A percentile compares a stretch with the other conserved stretches of the same genome.
Conservation (phyloP, 2,329 filamentous ascomycete genomes). For the Ophiostoma triangulosporum region DNA sequence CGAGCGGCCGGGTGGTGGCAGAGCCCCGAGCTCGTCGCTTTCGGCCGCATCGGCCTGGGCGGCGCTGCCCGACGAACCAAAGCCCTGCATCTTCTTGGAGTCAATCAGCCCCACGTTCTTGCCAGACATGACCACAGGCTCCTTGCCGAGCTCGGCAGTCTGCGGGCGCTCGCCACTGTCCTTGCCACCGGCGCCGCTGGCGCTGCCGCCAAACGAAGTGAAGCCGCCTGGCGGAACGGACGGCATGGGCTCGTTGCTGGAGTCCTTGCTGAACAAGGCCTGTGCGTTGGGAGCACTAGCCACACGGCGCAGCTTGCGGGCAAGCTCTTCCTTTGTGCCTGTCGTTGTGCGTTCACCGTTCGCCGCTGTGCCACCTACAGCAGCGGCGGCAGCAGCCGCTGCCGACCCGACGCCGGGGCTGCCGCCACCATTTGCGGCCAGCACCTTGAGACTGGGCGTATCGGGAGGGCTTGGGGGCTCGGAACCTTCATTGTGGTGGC, state of each 20-base stretch:
- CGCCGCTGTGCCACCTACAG: conserved; percentile 15
- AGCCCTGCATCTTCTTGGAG: conserved; percentile 25
- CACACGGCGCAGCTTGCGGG: conserved; percentile 81
- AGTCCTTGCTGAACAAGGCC: conserved; percentile 59
- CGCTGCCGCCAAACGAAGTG: not conserved
- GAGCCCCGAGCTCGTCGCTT: conserved; percentile 41
- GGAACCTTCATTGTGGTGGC: conserved; percentile 89
- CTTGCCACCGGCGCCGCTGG: conserved; percentile 2
- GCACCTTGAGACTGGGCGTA: conserved; percentile 65
- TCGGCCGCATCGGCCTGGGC: conserved; percentile 21
- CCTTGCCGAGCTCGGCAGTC: conserved; percentile 77
- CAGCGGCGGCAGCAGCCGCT: conserved; percentile 3
- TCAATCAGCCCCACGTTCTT: conserved; percentile 34
- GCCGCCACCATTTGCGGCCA: conserved; percentile 46
- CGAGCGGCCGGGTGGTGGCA: conserved; percentile 55
- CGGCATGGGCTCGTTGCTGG: conserved; percentile 1
- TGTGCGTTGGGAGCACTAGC: conserved; percentile 96
- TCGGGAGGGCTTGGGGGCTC: conserved; percentile 87
- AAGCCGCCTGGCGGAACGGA: not conserved
- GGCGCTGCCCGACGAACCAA: conserved; percentile 8
- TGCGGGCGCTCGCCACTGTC: conserved; percentile 53
- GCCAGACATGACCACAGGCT: conserved; percentile 50
- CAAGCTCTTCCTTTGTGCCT: conserved; percentile 84
- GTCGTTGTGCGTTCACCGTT: conserved; percentile 56
- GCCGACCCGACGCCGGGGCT: conserved; percentile 27